phyloP scores from a whole-genome alignment of 2,329 filamentous ascomycete species.

The Ceratocystis harringtonii region DNA sequence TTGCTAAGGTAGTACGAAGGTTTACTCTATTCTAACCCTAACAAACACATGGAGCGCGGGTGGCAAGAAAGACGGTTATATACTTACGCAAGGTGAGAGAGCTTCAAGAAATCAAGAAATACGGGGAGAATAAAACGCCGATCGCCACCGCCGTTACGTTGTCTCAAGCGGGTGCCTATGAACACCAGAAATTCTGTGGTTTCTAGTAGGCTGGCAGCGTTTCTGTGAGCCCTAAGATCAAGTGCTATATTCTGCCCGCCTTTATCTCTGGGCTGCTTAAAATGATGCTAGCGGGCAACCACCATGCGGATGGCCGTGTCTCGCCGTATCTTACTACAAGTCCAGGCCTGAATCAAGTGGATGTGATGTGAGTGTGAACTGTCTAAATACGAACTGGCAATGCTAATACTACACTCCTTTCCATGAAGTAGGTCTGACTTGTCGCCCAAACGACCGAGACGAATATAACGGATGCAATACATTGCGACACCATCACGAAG shows the following conservation, averaged over 20 bases:
- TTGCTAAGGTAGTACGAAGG: too few relatives aligned
- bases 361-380: neutral
- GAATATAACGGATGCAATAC: neutral
- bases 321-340: neutral
- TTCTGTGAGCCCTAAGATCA: neutral
- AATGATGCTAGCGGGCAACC: neutral
- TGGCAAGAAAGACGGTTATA: too few relatives aligned
- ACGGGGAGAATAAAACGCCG: too few relatives aligned
- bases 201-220: too few relatives aligned
- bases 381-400: neutral
- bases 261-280: neutral
- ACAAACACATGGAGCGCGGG: too few relatives aligned
- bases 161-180: too few relatives aligned
- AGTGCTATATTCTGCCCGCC: neutral
- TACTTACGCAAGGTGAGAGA: too few relatives aligned
- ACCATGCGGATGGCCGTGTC: neutral
- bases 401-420: neutral
- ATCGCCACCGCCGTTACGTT: too few relatives aligned
- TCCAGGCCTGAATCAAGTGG: neutral
- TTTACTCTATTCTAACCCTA: too few relatives aligned
- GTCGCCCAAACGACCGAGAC: neutral
- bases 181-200: too few relatives aligned
- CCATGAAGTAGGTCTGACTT: neutral
- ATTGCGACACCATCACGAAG: neutral
- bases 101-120: too few relatives aligned